Conservation (phyloP, 2,329 filamentous ascomycete genomes). For the Albophoma yamanashiensis region DNA sequence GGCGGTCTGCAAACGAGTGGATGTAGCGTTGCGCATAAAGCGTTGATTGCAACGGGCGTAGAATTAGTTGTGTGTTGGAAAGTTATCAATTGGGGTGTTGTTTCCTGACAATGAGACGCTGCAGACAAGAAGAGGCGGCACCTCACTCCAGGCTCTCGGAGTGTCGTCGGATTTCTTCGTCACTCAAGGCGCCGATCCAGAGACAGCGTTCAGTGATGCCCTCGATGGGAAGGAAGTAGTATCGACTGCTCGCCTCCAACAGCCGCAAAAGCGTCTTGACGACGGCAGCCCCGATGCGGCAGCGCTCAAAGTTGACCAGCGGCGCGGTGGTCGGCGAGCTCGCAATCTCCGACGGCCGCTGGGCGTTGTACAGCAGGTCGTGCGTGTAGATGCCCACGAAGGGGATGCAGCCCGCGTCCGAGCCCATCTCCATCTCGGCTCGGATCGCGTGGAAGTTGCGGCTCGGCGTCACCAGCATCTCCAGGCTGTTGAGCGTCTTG, state of each 20-base stretch:
- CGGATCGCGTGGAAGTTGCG: constrained; percentile 70
- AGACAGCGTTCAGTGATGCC: constrained; percentile 70
- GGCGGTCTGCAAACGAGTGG: neutral
- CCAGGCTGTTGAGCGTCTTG: constrained; percentile 56
- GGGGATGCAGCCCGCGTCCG: constrained; percentile 66
- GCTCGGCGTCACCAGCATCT: constrained; percentile 63
- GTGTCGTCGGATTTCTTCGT: constrained; percentile 58
- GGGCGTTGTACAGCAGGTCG: constrained; percentile 71
- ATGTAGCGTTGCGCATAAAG: neutral
- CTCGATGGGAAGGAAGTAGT: constrained; percentile 63
- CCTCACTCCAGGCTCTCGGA: constrained; percentile 37
- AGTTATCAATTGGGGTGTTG: neutral
- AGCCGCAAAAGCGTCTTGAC: constrained; percentile 71
- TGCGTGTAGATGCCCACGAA: constrained; percentile 80
- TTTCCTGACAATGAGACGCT: neutral
- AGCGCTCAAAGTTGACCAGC: constrained; percentile 75
- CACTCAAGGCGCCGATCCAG: constrained; percentile 71
- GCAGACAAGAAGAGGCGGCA: neutral
- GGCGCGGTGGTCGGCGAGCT: constrained; percentile 55
- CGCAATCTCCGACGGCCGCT: constrained; percentile 65
- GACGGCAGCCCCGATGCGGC: constrained; percentile 62
- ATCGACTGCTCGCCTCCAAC: constrained; percentile 68
- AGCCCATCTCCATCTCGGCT: constrained; percentile 64
- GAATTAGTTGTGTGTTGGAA: neutral
- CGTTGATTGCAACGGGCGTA: neutral